Percentiles rank a stretch among this genome's conserved stretches.
phyloP scores from a whole-genome alignment of 2,329 filamentous ascomycete genomes.

The Apiospora saccharicola region DNA sequence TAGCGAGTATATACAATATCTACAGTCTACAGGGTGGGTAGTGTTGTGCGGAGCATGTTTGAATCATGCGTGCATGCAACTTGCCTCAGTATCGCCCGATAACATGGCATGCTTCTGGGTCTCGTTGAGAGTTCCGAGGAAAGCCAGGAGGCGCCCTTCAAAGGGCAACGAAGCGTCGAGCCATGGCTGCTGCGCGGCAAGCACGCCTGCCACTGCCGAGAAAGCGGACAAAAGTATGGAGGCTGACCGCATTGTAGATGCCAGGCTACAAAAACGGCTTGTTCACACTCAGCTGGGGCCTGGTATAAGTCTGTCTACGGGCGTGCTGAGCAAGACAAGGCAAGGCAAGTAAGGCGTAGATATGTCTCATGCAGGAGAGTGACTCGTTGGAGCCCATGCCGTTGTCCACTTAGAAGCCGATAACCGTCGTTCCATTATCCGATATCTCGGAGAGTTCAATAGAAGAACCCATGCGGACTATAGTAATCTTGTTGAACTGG shows the following conservation, averaged over 20 bases:
- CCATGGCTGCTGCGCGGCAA: slow-evolving; percentile 19
- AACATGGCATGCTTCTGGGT: slow-evolving; percentile 24
- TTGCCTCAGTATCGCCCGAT: slow-evolving; percentile 21
- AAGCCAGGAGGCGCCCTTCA: slow-evolving; percentile 21
- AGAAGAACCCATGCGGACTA: neutral
- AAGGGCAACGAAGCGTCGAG: slow-evolving; percentile 16
- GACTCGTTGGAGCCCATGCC: neutral
- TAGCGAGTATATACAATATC: neutral
- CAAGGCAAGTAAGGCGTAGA: neutral
- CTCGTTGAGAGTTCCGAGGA: slow-evolving; percentile 19
- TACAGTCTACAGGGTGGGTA: no score
- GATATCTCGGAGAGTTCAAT: neutral
- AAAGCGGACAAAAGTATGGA: neutral
- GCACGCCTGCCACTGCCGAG: neutral
- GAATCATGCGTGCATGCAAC: neutral
- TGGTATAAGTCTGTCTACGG: neutral
- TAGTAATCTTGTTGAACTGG: neutral
- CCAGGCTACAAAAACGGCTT: neutral
- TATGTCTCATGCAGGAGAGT: neutral
- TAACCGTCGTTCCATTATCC: no score
- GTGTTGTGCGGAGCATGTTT: neutral
- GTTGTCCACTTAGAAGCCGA: neutral
- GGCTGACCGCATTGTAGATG: neutral
- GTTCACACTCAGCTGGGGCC: neutral
- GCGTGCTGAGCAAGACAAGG: neutral